A percentile compares a stretch with the other conserved stretches of the same genome.
Evolutionary conservation across 768 basidiomycete genomes (phyloP).

Genomic region (Dentipellis sp.): DNA sequence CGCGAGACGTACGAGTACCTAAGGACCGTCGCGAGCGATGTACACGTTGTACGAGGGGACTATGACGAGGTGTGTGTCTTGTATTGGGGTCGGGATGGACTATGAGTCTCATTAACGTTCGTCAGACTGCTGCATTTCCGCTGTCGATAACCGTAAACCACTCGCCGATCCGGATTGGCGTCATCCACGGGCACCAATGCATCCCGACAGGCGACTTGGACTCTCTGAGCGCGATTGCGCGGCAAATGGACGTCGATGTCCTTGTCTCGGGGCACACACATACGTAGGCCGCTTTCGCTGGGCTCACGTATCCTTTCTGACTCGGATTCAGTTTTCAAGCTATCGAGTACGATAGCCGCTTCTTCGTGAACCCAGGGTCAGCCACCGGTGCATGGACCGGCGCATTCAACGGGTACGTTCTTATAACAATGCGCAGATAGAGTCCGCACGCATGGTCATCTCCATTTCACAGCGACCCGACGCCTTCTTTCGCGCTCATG

Average conservation of each 20-base stretch:
- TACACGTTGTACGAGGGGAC: constrained; percentile 87
- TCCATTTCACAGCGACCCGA: constrained; percentile 55
- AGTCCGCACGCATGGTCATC: not conserved
- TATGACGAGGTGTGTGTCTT: constrained; percentile 75
- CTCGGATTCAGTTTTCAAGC: constrained; percentile 76
- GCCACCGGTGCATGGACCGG: constrained; percentile 95
- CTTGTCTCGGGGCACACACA: constrained; percentile 92
- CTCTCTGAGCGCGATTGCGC: constrained; percentile 76
- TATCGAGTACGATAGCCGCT: constrained; percentile 81
- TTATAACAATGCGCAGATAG: not conserved
- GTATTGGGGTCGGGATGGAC: not conserved
- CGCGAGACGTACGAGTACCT: constrained; percentile 96
- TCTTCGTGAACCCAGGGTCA: constrained; percentile 94
- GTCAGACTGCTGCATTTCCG: constrained; percentile 61
- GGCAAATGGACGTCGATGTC: constrained; percentile 98
- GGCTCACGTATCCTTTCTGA: not conserved
- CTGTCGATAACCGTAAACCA: constrained; percentile 75
- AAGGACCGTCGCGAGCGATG: constrained; percentile 87
- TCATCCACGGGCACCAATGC: constrained; percentile 91
- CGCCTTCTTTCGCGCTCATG: constrained; percentile 93
- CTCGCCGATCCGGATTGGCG: constrained; percentile 80
- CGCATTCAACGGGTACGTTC: constrained; percentile 49
- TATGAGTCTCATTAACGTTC: not conserved
- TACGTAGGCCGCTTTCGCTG: constrained; percentile 43
- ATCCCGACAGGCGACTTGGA: constrained; percentile 90